Percentiles rank a stretch among this genome's conserved stretches.
These are phyloP conservation scores for Cryphonectria nitschkei DNA, from an alignment of 2,329 filamentous ascomycete species.

Conservation along the genomic window DNA sequence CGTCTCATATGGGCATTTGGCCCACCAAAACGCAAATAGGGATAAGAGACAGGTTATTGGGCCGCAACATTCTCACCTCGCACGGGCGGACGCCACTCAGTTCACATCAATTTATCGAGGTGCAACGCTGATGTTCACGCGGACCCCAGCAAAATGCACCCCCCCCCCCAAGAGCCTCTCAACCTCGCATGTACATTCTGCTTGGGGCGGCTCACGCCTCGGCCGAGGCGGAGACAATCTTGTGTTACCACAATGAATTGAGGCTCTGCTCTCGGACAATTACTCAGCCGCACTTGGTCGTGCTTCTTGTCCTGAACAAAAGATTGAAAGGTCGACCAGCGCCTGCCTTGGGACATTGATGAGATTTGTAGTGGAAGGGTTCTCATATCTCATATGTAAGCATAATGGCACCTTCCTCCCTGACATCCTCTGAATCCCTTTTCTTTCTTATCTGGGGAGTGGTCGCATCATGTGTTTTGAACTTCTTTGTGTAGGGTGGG, in stretches of 20 bases:
- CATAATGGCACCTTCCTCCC: not conserved
- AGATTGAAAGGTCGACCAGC: not conserved
- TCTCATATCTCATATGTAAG: not conserved
- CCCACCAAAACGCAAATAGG: slow-evolving; percentile 10
- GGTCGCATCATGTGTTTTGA: not conserved
- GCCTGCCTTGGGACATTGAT: not conserved
- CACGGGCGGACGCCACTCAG: not conserved
- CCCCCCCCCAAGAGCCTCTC: not conserved
- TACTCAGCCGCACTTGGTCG: not conserved
- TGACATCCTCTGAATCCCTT: not conserved
- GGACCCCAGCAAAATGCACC: slow-evolving; percentile 4
- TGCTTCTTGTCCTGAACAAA: not conserved
- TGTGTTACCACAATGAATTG: not conserved
- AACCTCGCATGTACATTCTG: not conserved
- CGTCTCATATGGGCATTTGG: slow-evolving; percentile 12
- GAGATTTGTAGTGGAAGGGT: not conserved
- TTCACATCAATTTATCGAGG: not conserved
- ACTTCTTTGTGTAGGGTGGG: not conserved
- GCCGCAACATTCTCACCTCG: not conserved
- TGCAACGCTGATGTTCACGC: not conserved
- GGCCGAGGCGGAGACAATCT: not conserved
- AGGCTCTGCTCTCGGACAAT: slow-evolving; percentile 8
- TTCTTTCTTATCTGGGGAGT: not conserved
- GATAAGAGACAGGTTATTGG: slow-evolving; percentile 1
- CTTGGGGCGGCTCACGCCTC: not conserved